Conservation (phyloP, 768 basidiomycete species). For the Naganishia vaughanmartiniae region DNA sequence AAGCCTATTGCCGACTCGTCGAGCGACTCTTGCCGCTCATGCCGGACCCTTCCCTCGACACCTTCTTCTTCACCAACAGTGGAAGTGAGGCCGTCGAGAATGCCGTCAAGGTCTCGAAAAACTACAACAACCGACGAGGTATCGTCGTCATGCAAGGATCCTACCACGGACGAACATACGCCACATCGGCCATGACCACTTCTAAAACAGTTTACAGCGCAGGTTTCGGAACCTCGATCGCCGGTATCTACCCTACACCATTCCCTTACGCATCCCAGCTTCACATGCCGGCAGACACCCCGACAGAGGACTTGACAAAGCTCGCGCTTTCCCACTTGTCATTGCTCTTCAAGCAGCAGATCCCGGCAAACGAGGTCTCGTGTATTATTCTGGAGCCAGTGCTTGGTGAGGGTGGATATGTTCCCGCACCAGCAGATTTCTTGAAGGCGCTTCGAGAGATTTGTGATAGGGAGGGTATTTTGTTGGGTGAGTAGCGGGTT, state of each 20-base stretch:
- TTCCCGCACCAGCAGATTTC: constrained; percentile 77
- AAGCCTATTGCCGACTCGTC: constrained; percentile 81
- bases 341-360: constrained; percentile 74
- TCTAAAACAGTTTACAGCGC: constrained; percentile 89
- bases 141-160: constrained; percentile 77
- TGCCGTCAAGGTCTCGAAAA: constrained; percentile 79
- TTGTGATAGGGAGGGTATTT: constrained; percentile 81
- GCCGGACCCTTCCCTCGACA: constrained; percentile 85
- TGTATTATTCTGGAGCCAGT: constrained; percentile 93
- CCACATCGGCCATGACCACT: constrained; percentile 85
- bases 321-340: constrained; percentile 76
- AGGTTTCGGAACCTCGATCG: constrained; percentile 78
- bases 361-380: constrained; percentile 77
- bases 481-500: constrained; percentile 58
- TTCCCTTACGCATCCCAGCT: constrained; percentile 94
- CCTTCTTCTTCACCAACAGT: constrained; percentile 97
- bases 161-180: constrained; percentile 90
- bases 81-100: constrained; percentile 83
- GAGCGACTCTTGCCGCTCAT: constrained; percentile 79
- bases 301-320: constrained; percentile 61
- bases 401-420: constrained; percentile 92
- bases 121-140: constrained; percentile 75
- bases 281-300: constrained; percentile 60
- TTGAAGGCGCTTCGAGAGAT: constrained; percentile 72
- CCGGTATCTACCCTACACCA: constrained; percentile 74